A percentile compares a stretch with the other conserved stretches of the same genome.
Conservation (phyloP, 2,329 filamentous ascomycete genomes). For the Parascedosporium putredinis region DNA sequence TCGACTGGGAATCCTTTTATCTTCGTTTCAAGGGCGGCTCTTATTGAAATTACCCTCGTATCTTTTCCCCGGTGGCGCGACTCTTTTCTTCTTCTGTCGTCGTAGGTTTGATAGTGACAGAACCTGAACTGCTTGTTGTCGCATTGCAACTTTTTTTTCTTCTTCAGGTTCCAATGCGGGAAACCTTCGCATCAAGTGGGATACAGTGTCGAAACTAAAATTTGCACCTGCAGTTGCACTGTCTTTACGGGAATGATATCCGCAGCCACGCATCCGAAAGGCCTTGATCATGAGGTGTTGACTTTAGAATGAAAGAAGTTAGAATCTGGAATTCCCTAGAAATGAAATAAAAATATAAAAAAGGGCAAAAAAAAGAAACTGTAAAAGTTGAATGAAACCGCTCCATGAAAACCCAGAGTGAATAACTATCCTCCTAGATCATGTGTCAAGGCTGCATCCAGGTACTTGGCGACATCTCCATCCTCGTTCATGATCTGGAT, state of each 20-base stretch:
- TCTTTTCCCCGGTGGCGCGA: neutral
- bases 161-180: neutral
- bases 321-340: neutral
- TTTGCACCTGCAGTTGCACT: neutral
- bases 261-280: neutral
- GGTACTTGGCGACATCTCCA: conserved; percentile 39
- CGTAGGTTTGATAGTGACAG: neutral
- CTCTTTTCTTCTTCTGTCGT: neutral
- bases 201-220: neutral
- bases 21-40: too few species aligned
- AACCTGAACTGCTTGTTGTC: neutral
- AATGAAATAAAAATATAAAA: neutral
- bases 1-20: too few species aligned
- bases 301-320: too few species aligned
- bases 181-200: neutral
- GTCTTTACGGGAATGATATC: neutral
- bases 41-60: too few species aligned
- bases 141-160: conserved; percentile 1
- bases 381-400: too few species aligned
- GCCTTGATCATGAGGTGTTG: too few species aligned
- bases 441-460: conserved; percentile 31
- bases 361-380: too few species aligned
- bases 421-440: neutral
- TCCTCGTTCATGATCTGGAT: conserved; percentile 58
- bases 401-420: too few species aligned